Conservation (phyloP, 371 early-diverging fungal genomes). For the Rhizopus microsporus region DNA sequence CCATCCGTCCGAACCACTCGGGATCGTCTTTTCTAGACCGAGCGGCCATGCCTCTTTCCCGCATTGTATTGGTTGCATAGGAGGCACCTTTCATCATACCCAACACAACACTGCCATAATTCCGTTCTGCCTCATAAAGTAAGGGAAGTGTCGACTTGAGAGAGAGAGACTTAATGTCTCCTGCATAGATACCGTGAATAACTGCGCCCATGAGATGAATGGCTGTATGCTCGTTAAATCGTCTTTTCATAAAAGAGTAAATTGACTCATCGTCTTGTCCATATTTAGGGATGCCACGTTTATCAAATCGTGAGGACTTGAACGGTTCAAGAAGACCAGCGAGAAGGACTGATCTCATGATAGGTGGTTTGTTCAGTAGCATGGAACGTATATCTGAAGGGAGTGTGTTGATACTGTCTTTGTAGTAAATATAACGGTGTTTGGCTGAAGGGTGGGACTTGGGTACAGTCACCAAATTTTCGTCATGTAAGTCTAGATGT, state of each 20-base stretch:
- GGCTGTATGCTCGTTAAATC: constrained; percentile 65
- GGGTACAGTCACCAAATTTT: constrained; percentile 57
- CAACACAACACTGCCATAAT: constrained; percentile 64
- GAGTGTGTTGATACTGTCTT: constrained; percentile 66
- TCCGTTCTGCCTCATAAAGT: constrained; percentile 67
- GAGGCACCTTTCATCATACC: constrained; percentile 41
- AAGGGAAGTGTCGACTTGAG: constrained; percentile 71
- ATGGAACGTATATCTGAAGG: constrained; percentile 53
- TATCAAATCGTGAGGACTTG: constrained; percentile 77
- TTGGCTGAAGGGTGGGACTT: constrained; percentile 73
- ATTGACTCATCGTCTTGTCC: constrained; percentile 46
- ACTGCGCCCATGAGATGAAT: constrained; percentile 76
- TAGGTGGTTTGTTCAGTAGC: constrained; percentile 51
- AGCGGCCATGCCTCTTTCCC: constrained; percentile 46
- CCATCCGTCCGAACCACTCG: constrained; percentile 62
- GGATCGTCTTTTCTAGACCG: constrained; percentile 43
- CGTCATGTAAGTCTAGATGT: constrained; percentile 19
- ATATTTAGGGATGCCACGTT: constrained; percentile 35
- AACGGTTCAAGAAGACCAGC: constrained; percentile 62
- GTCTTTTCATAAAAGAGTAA: constrained; percentile 69
- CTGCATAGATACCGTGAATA: constrained; percentile 94
- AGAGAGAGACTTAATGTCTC: constrained; percentile 76
- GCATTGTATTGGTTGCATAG: constrained; percentile 29
- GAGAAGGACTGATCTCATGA: constrained; percentile 49
- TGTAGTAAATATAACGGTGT: constrained; percentile 81